phyloP scores from a whole-genome alignment of 768 basidiomycete genomes.

The Trametes meyenii region DNA sequence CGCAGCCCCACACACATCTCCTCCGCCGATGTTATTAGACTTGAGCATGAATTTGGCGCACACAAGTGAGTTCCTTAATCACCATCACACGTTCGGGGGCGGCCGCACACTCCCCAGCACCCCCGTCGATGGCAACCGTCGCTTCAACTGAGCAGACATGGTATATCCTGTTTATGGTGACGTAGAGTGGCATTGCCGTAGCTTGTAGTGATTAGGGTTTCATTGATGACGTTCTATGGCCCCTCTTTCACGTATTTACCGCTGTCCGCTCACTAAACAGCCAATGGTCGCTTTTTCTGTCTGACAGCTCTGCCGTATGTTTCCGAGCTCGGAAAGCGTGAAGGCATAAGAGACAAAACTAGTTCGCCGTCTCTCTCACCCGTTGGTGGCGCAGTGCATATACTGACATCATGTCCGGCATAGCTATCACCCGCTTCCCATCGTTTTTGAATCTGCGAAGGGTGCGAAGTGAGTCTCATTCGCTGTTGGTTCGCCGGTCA shows the following conservation, averaged over 20 bases:
- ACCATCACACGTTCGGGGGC: not conserved
- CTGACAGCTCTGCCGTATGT: constrained; percentile 14
- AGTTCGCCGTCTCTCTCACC: constrained; percentile 15
- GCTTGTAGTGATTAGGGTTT: constrained; percentile 4
- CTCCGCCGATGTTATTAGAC: constrained; percentile 72
- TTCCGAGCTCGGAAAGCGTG: constrained; percentile 9
- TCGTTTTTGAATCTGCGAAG: constrained; percentile 88
- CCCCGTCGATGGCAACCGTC: constrained; percentile 4
- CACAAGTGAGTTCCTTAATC: constrained; percentile 70
- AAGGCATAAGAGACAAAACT: constrained; percentile 10
- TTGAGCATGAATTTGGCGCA: constrained; percentile 83
- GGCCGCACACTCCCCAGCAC: not conserved
- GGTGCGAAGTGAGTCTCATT: constrained; percentile 82
- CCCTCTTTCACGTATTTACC: constrained; percentile 7
- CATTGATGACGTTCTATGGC: constrained; percentile 2
- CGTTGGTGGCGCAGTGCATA: not conserved
- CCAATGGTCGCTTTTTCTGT: not conserved
- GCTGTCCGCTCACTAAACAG: not conserved
- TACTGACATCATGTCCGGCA: constrained; percentile 21
- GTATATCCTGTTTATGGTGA: not conserved
- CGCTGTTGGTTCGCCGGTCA: constrained; percentile 27
- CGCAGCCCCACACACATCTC: constrained; percentile 39
- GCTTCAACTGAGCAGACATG: not conserved
- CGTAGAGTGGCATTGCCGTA: constrained; percentile 4
- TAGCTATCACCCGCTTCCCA: constrained; percentile 95